phyloP scores from a whole-genome alignment of 306 rosid species.

The Biancaea sappan region DNA sequence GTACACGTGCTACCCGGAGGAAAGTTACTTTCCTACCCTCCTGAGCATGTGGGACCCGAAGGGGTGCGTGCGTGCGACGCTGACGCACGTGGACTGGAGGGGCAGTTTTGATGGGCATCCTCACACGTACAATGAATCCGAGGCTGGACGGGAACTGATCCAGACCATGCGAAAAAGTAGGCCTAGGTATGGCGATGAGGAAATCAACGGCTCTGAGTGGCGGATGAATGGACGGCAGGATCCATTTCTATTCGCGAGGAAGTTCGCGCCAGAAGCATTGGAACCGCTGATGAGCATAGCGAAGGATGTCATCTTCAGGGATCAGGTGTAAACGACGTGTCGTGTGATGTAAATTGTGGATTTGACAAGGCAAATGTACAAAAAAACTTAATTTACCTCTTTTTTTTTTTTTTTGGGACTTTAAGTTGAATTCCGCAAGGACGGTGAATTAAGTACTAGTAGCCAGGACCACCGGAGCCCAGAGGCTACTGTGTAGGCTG shows the following conservation, averaged over 20 bases:
- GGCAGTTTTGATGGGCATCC: conserved; percentile 65
- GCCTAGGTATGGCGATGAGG: conserved; percentile 64
- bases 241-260: conserved; percentile 74
- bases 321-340: conserved; percentile 29
- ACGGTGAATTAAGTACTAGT: background rate
- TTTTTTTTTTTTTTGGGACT: background rate
- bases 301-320: conserved; percentile 46
- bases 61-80: conserved; percentile 66
- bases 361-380: background rate
- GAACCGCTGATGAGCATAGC: conserved; percentile 58
- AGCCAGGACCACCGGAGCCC: background rate
- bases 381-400: background rate
- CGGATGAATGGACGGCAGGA: conserved; percentile 27
- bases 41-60: conserved; percentile 53
- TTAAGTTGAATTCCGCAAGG: background rate
- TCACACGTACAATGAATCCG: conserved; percentile 46
- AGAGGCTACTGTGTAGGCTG: background rate
- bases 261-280: conserved; percentile 48
- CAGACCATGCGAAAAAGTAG: conserved; percentile 29
- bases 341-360: background rate
- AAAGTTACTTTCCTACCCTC: conserved; percentile 82
- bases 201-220: conserved; percentile 27
- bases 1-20: conserved; percentile 68
- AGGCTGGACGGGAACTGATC: conserved; percentile 50
- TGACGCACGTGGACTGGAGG: conserved; percentile 74